Base-by-base conservation (phyloP, 129 eudicot genomes). In the Pseudognaphalium luteoalbum region DNA sequence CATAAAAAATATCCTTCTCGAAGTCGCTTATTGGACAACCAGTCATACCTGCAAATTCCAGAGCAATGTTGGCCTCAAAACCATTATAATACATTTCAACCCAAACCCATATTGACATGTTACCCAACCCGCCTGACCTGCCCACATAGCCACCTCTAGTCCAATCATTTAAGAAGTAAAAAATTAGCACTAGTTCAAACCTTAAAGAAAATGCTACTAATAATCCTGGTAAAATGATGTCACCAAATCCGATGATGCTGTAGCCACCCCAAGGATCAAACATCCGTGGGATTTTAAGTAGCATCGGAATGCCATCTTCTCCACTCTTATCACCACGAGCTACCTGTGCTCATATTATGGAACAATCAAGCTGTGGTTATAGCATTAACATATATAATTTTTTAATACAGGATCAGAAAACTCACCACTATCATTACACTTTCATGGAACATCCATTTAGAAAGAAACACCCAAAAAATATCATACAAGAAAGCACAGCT, bases 221-320 rank as follows among this genome's bases (percentile, higher is more conserved):
- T 66, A 95, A 80, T 60, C 97, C 97, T 14, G 97, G 96, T 82
- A 89, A 80, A 62, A 94, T 91, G 8, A 93, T 93, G 80, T 90
- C 98, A 63, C 98, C 97, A 79, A 93, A 93, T 66, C 97, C 97
- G 64, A 93, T 89, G 83, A 95, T 87, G 77, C 97, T 95, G 84
- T 89, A 95, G 73, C 99, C 99, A 50, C 97, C 97, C 99, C 99
- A 95, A 19, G 97, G 99, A 81, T 95, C 99, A 81, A 91, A 95
- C 99, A 95, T 86, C 52, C 99, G 82, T 2, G 99, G 99, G 70
- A 94, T 94, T 82, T 94, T 95, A 54, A 95, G 76, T 44, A 95
- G 90, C 99, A 95, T 95, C 6, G 99, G 99, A 30, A 95, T 95
- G 37, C 99, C 98, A 76, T 94, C 97, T 82, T 95, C 97, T 59